A percentile compares a stretch with the other conserved stretches of the same genome.
Conservation (phyloP, 371 early-diverging fungal species). For the Circinella minor region DNA sequence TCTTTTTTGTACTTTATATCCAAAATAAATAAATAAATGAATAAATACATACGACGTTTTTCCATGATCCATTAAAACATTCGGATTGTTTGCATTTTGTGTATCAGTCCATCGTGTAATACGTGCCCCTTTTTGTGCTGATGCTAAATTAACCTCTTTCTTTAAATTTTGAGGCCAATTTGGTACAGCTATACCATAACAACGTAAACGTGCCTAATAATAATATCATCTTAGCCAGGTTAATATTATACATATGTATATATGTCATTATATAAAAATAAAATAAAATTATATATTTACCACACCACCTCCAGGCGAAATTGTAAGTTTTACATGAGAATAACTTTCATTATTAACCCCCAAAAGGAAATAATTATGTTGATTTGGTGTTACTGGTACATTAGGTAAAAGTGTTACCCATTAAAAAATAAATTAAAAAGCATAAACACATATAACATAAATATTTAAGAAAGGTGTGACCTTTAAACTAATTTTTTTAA, state of each 20-base stretch:
- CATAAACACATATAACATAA: not conserved
- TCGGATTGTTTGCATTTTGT: slow-evolving; percentile 67
- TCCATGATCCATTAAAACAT: slow-evolving; percentile 68
- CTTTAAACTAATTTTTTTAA: too few relatives aligned
- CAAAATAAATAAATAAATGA: not conserved
- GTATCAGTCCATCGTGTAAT: slow-evolving; percentile 73
- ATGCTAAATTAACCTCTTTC: slow-evolving; percentile 72
- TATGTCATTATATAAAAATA: not conserved
- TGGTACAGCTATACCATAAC: slow-evolving; percentile 72
- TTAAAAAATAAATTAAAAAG: slow-evolving; percentile 17
- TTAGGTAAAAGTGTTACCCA: slow-evolving; percentile 75
- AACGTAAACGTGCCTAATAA: slow-evolving; percentile 71
- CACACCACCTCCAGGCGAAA: slow-evolving; percentile 87
- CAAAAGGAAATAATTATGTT: slow-evolving; percentile 67
- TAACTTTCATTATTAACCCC: slow-evolving; percentile 42
- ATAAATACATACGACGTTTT: slow-evolving; percentile 27
- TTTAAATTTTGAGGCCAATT: slow-evolving; percentile 40
- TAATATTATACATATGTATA: not conserved
- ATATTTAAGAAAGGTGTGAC: not conserved
- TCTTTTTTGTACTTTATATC: not conserved
- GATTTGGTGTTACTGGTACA: slow-evolving; percentile 54
- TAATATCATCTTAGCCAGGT: not conserved
- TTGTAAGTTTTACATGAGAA: slow-evolving; percentile 70
- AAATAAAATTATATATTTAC: slow-evolving; percentile 30
- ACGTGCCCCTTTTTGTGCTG: slow-evolving; percentile 71